phyloP scores from a whole-genome alignment of 441 rosid species.

The Adansonia grandidieri region DNA sequence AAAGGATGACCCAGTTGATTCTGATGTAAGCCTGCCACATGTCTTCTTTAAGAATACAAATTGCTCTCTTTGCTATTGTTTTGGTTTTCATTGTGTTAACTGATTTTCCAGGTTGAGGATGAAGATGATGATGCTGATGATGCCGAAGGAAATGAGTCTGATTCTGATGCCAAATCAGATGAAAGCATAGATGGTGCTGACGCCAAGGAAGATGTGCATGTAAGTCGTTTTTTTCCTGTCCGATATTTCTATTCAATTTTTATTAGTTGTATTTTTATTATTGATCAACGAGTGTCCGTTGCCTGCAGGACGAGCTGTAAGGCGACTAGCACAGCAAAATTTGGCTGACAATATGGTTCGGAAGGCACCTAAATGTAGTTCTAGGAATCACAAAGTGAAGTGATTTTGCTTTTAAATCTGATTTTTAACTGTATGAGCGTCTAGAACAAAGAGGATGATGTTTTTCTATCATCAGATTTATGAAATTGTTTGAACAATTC shows the following conservation, averaged over 20 bases:
- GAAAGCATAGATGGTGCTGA: constrained; percentile 37
- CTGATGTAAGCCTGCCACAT: constrained; percentile 61
- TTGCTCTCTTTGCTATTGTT: not conserved
- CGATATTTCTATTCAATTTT: not conserved
- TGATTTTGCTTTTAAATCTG: not conserved
- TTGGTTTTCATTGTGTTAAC: not conserved
- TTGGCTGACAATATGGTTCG: not conserved
- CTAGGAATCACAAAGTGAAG: too few species aligned
- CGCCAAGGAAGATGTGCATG: constrained; percentile 47
- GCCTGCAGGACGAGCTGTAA: constrained; percentile 77
- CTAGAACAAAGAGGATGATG: not conserved
- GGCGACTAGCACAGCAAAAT: constrained; percentile 5
- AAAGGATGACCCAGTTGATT: constrained; percentile 59
- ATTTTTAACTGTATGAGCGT: not conserved
- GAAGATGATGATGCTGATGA: constrained; percentile 51
- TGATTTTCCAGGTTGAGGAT: constrained; percentile 57
- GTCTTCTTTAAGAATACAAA: not conserved
- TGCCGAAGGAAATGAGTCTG: constrained; percentile 42
- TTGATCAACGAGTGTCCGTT: not conserved
- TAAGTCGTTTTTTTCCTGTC: constrained; percentile 35
- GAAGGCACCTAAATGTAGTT: not conserved
- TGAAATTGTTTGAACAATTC: not conserved
- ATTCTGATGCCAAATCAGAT: constrained; percentile 42
- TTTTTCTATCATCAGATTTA: not conserved
- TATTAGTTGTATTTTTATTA: not conserved